Conservation (phyloP, 768 basidiomycete species). For the Naganishia vishniacii region DNA sequence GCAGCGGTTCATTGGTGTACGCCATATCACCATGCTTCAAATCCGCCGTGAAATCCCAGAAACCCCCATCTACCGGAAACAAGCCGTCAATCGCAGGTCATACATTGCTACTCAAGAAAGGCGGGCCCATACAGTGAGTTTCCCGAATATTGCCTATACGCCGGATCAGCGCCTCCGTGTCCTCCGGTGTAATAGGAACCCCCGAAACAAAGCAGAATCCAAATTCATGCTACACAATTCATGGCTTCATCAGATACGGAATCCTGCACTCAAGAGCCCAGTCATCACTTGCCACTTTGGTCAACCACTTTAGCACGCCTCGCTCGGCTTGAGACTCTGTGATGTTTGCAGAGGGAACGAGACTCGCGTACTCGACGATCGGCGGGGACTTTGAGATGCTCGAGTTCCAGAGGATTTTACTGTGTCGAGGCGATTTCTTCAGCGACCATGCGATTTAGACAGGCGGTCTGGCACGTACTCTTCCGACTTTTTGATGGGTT, state of each 20-base stretch:
- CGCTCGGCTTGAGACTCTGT: conserved; percentile 47
- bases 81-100: conserved; percentile 49
- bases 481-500: conserved; percentile 34
- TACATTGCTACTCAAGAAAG: too few species aligned
- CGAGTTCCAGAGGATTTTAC: conserved; percentile 75
- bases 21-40: conserved; percentile 87
- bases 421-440: too few species aligned
- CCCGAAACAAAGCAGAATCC: conserved; percentile 83
- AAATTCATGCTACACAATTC: conserved; percentile 62
- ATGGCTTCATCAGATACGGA: neutral
- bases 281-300: conserved; percentile 61
- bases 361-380: conserved; percentile 64
- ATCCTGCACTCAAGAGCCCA: too few species aligned
- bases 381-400: conserved; percentile 71
- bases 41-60: conserved; percentile 96
- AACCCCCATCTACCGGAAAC: conserved; percentile 60
- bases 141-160: conserved; percentile 84
- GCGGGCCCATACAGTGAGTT: conserved; percentile 54
- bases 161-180: conserved; percentile 69
- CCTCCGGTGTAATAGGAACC: conserved; percentile 72
- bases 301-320: conserved; percentile 74
- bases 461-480: too few species aligned
- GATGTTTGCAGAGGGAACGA: conserved; percentile 51
- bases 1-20: conserved; percentile 80
- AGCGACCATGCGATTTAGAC: too few species aligned